Evolutionary conservation across 345 rosid species (phyloP), one percentile per base, ranked within the genome.

Genomic region (Gossypium australe): DNA sequence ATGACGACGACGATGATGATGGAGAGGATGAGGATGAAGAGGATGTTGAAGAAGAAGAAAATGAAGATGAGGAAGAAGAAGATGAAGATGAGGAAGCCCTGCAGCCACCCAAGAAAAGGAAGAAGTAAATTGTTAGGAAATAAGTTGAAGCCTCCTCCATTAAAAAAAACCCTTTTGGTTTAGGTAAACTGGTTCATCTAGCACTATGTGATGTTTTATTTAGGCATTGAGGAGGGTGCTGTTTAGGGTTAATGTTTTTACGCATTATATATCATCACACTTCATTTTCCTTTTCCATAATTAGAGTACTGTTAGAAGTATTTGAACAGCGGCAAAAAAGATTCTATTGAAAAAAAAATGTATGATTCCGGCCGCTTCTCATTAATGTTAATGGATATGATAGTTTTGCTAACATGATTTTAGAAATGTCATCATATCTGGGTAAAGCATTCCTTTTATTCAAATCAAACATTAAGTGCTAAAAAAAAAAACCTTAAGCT

Each of bases 41-140:
- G 25, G 29, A 57, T 86, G 94, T 83, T 0, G 94, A 78, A 0
- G 92, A 59, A 0, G 94, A 73, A 7, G 90, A 51, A 0, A 92
- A 83, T 0, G 89, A 88, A 0, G 97, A 88, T 0, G 92, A 87
- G 14, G 94, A 91, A 13, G 97, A 92, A 0, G 94, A 90, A 17
- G 97, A 92, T 0, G 97, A 2, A 57, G 93, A 92, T 0, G 97
- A 92, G 78, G 97, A 87, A 51, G 85, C 97, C 0, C 89, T 90
- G 34, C 97, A 90, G 85, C 97, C 97, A 2, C 97, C 97, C 6
- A 92, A 92, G 88, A 92, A 92, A 87, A 92, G 77, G 95, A 87
- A 90, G 97, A 92, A 92, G 95, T 92, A 82, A 88, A 74, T 52
- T 52, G 25, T 18, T 80, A 71, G 65, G 53, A 48, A 43, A 49